A percentile compares a stretch with the other conserved stretches of the same genome.
Conservation (phyloP, 768 basidiomycete species). For the Panaeolus cyanescens region DNA sequence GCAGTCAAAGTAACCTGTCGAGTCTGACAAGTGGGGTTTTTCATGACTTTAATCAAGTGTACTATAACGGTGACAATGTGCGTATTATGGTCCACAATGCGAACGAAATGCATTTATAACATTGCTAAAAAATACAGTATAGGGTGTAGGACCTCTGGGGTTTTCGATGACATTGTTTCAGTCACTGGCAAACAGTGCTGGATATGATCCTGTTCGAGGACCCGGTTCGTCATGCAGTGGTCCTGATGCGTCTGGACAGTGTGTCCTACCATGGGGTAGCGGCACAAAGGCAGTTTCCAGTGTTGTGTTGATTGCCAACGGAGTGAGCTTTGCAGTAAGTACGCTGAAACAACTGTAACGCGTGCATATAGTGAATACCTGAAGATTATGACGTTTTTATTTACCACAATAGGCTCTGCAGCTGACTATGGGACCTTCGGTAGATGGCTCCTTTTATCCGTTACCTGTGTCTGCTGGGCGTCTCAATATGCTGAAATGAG, state of each 20-base stretch:
- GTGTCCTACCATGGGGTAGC: conserved; percentile 76
- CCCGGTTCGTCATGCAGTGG: conserved; percentile 69
- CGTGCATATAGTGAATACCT: background rate
- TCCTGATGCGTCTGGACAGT: conserved; percentile 63
- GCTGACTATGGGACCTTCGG: conserved; percentile 79
- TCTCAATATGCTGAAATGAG: conserved; percentile 79
- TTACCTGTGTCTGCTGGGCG: conserved; percentile 79
- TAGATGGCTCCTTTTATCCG: conserved; percentile 71
- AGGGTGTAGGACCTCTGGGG: conserved; percentile 71
- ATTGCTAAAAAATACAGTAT: too few species aligned
- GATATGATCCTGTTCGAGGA: conserved; percentile 70
- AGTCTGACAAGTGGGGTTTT: conserved; percentile 3
- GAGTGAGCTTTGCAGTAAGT: conserved; percentile 71
- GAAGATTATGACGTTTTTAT: conserved; percentile 77
- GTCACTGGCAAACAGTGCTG: conserved; percentile 67
- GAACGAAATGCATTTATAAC: too few species aligned
- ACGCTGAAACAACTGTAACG: background rate
- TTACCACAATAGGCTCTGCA: conserved; percentile 77
- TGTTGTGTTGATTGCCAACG: conserved; percentile 76
- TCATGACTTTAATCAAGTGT: conserved; percentile 45
- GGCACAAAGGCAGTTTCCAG: conserved; percentile 77
- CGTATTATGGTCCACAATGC: conserved; percentile 12
- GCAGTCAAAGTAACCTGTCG: too few species aligned
- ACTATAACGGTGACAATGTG: conserved; percentile 82
- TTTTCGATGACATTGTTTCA: conserved; percentile 81